Conservation (phyloP, 2,329 filamentous ascomycete species). For the Phaeoacremonium minimum region DNA sequence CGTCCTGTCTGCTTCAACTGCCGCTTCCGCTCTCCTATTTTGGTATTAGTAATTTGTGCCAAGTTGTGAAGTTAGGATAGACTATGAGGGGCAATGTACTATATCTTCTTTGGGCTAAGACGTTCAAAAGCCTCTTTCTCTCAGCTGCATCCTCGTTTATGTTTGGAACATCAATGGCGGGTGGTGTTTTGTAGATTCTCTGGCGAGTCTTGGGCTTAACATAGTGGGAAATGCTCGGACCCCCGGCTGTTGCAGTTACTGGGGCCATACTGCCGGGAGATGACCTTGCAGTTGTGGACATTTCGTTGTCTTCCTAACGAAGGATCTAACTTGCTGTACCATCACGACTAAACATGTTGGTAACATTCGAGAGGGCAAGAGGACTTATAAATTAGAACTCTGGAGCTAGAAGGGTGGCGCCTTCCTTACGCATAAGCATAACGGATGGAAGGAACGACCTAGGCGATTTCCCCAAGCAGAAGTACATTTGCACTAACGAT, state of each 20-base stretch:
- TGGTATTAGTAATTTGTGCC: slow-evolving; percentile 3
- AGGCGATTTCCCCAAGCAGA: too few species aligned
- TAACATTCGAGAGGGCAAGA: too few species aligned
- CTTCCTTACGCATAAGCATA: neutral
- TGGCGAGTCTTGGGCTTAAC: slow-evolving; percentile 25
- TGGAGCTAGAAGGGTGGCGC: neutral
- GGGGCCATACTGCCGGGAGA: neutral
- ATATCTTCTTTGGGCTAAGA: slow-evolving; percentile 51
- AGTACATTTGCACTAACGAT: too few species aligned
- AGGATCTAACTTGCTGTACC: too few species aligned
- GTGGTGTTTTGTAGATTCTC: slow-evolving; percentile 31
- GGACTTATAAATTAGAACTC: too few species aligned
- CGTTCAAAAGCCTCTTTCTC: slow-evolving; percentile 48
- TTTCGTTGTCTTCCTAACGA: neutral
- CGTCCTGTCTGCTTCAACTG: too few species aligned
- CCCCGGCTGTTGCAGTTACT: too few species aligned
- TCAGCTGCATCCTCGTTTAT: slow-evolving; percentile 47
- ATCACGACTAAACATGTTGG: too few species aligned
- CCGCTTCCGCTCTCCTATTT: slow-evolving; percentile 21
- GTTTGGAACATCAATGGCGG: slow-evolving; percentile 36
- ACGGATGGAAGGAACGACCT: neutral
- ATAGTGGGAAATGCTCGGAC: neutral
- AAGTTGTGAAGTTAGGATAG: too few species aligned
- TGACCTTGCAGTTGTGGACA: neutral
- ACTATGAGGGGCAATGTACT: too few species aligned